These are phyloP conservation scores for Collybiopsis luxurians DNA, from an alignment of 768 basidiomycete genomes.

Conservation along the genomic window DNA sequence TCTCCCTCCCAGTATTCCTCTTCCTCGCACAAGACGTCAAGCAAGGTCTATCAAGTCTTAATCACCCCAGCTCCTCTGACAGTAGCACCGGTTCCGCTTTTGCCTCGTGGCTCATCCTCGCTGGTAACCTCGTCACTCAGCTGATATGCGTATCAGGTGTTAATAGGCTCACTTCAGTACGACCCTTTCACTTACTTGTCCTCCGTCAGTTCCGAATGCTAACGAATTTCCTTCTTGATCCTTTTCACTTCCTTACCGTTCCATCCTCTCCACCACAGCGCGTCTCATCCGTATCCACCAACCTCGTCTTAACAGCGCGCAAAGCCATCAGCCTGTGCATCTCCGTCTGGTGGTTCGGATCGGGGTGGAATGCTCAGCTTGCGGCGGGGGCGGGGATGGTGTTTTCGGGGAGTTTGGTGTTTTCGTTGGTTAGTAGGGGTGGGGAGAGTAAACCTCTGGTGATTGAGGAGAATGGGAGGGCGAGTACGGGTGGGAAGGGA, in stretches of 20 bases:
- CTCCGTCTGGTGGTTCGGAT: slow-evolving; percentile 84
- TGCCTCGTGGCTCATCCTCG: slow-evolving; percentile 55
- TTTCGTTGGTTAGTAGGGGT: slow-evolving; percentile 22
- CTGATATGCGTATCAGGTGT: slow-evolving; percentile 83
- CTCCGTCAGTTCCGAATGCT: too few species aligned
- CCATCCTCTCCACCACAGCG: slow-evolving; percentile 33
- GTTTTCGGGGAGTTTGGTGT: slow-evolving; percentile 63
- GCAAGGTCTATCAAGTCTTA: slow-evolving; percentile 49
- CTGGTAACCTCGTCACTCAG: slow-evolving; percentile 67
- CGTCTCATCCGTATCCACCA: slow-evolving; percentile 79
- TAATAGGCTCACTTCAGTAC: slow-evolving; percentile 74
- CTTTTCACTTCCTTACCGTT: not conserved
- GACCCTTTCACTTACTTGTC: not conserved
- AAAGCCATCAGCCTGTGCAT: slow-evolving; percentile 81
- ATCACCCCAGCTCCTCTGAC: slow-evolving; percentile 20
- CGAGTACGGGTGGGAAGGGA: too few species aligned
- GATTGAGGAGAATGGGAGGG: too few species aligned
- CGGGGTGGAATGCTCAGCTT: slow-evolving; percentile 65
- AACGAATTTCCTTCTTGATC: not conserved
- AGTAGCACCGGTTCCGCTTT: slow-evolving; percentile 25
- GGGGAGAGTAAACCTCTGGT: too few species aligned
- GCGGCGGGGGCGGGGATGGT: slow-evolving; percentile 72
- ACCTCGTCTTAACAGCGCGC: slow-evolving; percentile 74
- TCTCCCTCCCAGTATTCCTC: slow-evolving; percentile 76
- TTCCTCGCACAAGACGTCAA: slow-evolving; percentile 57